Base-by-base conservation (phyloP, 257 asterid genomes). In the Solanum corneliomulleri region DNA sequence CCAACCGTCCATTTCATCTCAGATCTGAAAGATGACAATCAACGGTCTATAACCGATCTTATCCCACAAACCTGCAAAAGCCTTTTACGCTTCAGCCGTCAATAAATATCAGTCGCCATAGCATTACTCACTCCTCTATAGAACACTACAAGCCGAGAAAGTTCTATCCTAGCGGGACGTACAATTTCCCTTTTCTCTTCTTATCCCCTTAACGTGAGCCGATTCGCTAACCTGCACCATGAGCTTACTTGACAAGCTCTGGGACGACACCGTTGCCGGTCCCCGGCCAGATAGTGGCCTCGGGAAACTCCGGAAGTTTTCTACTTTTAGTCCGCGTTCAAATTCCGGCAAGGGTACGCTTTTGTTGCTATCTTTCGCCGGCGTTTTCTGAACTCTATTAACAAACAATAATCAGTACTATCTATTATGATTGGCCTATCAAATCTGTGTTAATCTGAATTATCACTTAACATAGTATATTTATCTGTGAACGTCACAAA, bases 241-340 rank as follows among this genome's bases (percentile, higher is more conserved):
- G 98, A 97, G 96, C 82, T 92, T 96, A 87, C 98, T 96, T 9
- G 98, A 93, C 74, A 94, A 96, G 92, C 98, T 96, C 75, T 96
- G 99, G 99, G 99, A 96, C 42, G 98, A 96, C 60, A 94, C 98
- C 45, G 94, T 96, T 49, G 99, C 98, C 84, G 99, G 99, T 11
- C 99, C 98, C 78, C 92, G 74, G 80, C 99, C 99, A 31, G 99
- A 96, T 15, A 88, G 86, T 86, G 99, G 99, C 88, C 98, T 96
- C 52, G 98, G 98, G 20, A 96, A 94, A 90, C 97, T 96, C 58
- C 89, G 99, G 35, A 96, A 96, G 85, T 86, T 92, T 69, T 80
- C 95, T 7, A 92, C 98, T 23, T 95, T 94, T 89, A 91, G 88
- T 88, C 86, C 85, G 90, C 91, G 96, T 64, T 75, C 98, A 1